A percentile compares a stretch with the other conserved stretches of the same genome.
Conservation (phyloP, 805 yeast genomes). For the Candida succiphila region DNA sequence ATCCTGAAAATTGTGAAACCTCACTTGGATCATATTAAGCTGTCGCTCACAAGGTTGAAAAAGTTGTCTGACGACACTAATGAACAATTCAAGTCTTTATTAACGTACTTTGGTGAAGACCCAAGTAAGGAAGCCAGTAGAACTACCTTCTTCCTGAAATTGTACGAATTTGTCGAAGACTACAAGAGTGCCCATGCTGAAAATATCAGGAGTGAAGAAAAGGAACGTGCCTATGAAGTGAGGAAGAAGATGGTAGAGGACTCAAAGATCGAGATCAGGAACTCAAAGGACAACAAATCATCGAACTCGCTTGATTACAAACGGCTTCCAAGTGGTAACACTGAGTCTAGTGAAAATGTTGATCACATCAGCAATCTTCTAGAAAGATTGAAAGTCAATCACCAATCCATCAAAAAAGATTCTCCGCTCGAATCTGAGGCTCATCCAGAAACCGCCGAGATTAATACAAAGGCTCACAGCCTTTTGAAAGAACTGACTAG, state of each 20-base stretch:
- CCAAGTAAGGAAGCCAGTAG: slow-evolving; percentile 40
- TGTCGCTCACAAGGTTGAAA: slow-evolving; percentile 31
- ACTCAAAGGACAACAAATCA: slow-evolving; percentile 1
- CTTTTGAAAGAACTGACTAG: slow-evolving; percentile 11
- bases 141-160: slow-evolving; percentile 52
- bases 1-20: slow-evolving; percentile 45
- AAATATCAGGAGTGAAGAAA: slow-evolving; percentile 60
- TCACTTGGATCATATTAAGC: slow-evolving; percentile 4
- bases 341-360: no score
- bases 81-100: slow-evolving; percentile 43
- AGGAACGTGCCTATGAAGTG: slow-evolving; percentile 52
- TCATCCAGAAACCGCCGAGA: slow-evolving; percentile 8
- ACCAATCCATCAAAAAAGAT: no score
- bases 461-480: slow-evolving; percentile 11
- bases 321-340: no score
- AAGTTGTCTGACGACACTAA: slow-evolving; percentile 39
- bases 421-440: slow-evolving; percentile 1
- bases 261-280: slow-evolving; percentile 11
- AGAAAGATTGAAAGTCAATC: slow-evolving; percentile 9
- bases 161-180: slow-evolving; percentile 48
- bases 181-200: slow-evolving; percentile 58
- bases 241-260: slow-evolving; percentile 46
- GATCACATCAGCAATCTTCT: no score
- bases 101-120: slow-evolving; percentile 69
- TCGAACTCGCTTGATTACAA: not conserved